Evolutionary conservation across 345 rosid species (phyloP).

Genomic region (Brassica incana): DNA sequence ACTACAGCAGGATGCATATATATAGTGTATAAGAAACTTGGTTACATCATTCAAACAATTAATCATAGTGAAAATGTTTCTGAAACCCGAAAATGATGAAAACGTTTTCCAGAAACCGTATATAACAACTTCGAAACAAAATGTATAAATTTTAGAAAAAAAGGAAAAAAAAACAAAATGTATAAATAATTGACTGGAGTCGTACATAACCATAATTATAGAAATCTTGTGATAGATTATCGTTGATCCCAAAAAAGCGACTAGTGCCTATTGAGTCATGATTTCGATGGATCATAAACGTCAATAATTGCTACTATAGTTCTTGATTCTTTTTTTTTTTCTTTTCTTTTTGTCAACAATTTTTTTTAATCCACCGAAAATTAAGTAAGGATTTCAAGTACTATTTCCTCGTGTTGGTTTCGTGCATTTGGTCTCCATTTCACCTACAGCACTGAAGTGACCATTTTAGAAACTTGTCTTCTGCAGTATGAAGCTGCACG

Average conservation of each 20-base stretch:
- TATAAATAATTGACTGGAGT: neutral
- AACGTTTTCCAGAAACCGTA: slow-evolving; percentile 8
- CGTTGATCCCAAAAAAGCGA: neutral
- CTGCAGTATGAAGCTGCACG: too few species aligned
- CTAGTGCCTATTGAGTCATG: slow-evolving; percentile 6
- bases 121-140: neutral
- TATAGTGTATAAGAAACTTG: neutral
- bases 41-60: neutral
- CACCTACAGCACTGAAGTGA: too few species aligned
- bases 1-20: neutral
- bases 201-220: too few species aligned
- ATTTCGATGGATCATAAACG: neutral
- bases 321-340: neutral
- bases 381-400: too few species aligned
- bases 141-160: too few species aligned
- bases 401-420: too few species aligned
- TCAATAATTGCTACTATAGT: neutral
- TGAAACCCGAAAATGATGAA: neutral
- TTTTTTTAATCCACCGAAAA: neutral
- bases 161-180: too few species aligned
- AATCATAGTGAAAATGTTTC: neutral
- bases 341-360: too few species aligned
- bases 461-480: too few species aligned
- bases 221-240: neutral
- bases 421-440: too few species aligned